phyloP scores from a whole-genome alignment of 73 alveolate species.

The Paramecium primaurelia region DNA sequence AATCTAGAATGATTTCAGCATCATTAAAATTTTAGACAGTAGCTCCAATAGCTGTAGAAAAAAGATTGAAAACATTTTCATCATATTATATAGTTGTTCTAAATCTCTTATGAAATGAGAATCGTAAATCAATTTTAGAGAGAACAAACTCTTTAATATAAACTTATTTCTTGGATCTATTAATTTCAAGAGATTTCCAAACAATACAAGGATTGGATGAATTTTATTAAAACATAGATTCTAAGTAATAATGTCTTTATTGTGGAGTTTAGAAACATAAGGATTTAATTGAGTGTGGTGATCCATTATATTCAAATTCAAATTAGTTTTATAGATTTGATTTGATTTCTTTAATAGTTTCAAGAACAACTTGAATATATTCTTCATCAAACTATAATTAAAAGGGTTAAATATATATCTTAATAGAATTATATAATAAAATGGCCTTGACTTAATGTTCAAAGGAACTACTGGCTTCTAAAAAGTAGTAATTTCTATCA shows the following conservation, averaged over 20 bases:
- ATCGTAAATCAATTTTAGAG: constrained; percentile 19
- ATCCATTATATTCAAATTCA: constrained; percentile 29
- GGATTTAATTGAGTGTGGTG: constrained; percentile 25
- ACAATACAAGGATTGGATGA: not conserved
- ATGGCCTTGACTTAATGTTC: constrained; percentile 18
- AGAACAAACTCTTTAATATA: constrained; percentile 50
- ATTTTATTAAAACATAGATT: not conserved
- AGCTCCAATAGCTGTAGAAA: constrained; percentile 77
- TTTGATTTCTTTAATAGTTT: not conserved
- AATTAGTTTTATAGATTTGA: not conserved
- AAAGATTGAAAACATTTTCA: constrained; percentile 63
- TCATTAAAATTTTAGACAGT: constrained; percentile 75
- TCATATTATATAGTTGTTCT: constrained; percentile 50
- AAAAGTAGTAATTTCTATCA: constrained; percentile 7
- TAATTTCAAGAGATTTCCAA: constrained; percentile 44
- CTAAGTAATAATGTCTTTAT: not conserved
- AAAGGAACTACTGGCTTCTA: constrained; percentile 8
- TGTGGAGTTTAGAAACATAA: not conserved
- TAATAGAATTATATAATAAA: not conserved
- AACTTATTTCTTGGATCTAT: constrained; percentile 23
- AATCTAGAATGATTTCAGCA: constrained; percentile 80
- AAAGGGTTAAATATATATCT: constrained; percentile 23
- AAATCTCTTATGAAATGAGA: constrained; percentile 50
- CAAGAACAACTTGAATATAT: constrained; percentile 35
- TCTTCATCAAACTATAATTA: constrained; percentile 41